A percentile compares a stretch with the other conserved stretches of the same genome.
Evolutionary conservation across 768 basidiomycete species (phyloP).

Genomic region (Leccinum variicolor): DNA sequence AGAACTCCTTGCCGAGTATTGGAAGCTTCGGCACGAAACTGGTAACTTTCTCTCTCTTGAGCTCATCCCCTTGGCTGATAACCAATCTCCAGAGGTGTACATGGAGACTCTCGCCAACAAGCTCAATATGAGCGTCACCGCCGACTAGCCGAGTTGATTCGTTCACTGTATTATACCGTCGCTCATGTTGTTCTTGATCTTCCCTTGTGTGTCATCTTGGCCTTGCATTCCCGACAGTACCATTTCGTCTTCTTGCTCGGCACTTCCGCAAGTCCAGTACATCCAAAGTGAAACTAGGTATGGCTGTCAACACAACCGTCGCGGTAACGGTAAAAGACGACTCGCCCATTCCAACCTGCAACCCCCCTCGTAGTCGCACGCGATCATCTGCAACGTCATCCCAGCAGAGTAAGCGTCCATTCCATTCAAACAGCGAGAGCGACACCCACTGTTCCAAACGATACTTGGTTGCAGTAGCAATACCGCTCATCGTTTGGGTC

Average conservation of each 20-base stretch:
- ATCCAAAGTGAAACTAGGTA: slow-evolving; percentile 67
- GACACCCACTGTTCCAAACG: slow-evolving; percentile 69
- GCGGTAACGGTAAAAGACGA: slow-evolving; percentile 4
- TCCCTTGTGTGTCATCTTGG: slow-evolving; percentile 35
- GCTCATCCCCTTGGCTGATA: not conserved
- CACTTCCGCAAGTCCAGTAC: slow-evolving; percentile 56
- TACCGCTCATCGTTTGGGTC: slow-evolving; percentile 60
- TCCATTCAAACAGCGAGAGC: not conserved
- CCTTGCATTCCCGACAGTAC: slow-evolving; percentile 66
- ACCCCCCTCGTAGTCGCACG: slow-evolving; percentile 63
- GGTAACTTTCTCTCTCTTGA: slow-evolving; percentile 38
- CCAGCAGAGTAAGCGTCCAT: slow-evolving; percentile 1
- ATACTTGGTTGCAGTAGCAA: slow-evolving; percentile 79
- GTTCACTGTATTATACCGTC: slow-evolving; percentile 16
- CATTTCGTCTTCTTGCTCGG: slow-evolving; percentile 59
- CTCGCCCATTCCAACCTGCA: slow-evolving; percentile 85
- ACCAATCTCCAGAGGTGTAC: slow-evolving; percentile 59
- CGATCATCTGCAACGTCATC: slow-evolving; percentile 67
- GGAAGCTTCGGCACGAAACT: slow-evolving; percentile 73
- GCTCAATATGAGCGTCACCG: slow-evolving; percentile 54
- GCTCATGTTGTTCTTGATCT: slow-evolving; percentile 20
- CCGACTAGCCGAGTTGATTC: slow-evolving; percentile 21
- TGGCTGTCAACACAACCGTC: not conserved
- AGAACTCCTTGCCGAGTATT: slow-evolving; percentile 79
- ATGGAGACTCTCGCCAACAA: slow-evolving; percentile 87